Conservation (phyloP, 768 basidiomycete species). For the Tricholoma furcatifolium region DNA sequence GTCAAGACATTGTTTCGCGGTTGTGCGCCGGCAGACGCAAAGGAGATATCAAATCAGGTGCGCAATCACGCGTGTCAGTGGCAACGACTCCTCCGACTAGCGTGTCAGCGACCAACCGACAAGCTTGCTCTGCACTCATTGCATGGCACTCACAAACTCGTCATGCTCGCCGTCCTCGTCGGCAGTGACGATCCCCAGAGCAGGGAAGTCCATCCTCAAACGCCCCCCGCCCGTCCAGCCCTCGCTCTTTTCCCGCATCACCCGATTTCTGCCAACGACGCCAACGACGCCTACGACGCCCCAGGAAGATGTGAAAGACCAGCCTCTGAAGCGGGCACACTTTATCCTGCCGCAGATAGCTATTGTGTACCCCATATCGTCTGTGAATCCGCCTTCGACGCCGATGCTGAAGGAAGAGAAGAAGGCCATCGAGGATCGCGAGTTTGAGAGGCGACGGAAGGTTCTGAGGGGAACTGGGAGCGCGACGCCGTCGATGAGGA, state of each 20-base stretch:
- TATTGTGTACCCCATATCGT: slow-evolving; percentile 89
- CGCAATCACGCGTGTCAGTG: too few relatives aligned
- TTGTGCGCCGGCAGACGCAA: not conserved
- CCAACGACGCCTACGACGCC: slow-evolving; percentile 33
- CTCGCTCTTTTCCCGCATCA: slow-evolving; percentile 72
- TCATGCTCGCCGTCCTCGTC: slow-evolving; percentile 74
- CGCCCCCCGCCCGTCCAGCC: slow-evolving; percentile 66
- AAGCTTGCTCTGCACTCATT: not conserved
- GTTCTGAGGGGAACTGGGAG: slow-evolving; percentile 56
- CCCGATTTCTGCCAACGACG: slow-evolving; percentile 63
- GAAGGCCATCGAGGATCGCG: slow-evolving; percentile 72
- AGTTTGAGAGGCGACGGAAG: slow-evolving; percentile 63
- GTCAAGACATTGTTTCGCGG: too few relatives aligned
- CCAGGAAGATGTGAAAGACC: slow-evolving; percentile 42
- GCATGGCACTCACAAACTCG: slow-evolving; percentile 35
- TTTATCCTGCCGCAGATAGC: slow-evolving; percentile 87
- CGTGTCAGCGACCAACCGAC: too few relatives aligned
- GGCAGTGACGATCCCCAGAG: slow-evolving; percentile 75
- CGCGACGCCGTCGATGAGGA: slow-evolving; percentile 26
- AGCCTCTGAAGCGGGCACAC: slow-evolving; percentile 80
- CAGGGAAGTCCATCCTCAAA: slow-evolving; percentile 82
- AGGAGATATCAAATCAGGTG: too few relatives aligned
- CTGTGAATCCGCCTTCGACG: slow-evolving; percentile 79
- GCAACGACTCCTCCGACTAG: not conserved
- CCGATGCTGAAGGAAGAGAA: slow-evolving; percentile 81